Evolutionary conservation across 257 asterid genomes (phyloP).

Genomic region (Solanum tacnaense): DNA sequence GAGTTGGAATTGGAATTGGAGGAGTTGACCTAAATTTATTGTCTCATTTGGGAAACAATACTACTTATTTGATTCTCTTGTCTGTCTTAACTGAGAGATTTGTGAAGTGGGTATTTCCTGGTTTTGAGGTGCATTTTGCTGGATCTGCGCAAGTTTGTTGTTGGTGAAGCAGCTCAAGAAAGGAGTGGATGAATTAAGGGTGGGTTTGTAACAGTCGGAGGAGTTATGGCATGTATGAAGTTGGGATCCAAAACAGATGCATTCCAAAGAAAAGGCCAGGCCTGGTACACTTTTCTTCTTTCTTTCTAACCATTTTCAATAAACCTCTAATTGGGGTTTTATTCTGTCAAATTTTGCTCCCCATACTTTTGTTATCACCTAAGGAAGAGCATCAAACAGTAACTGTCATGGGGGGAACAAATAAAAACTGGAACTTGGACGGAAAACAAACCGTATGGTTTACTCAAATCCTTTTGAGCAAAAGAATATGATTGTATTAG

Average conservation of each 20-base stretch:
- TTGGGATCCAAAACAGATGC: conserved; percentile 94
- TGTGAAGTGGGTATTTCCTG: conserved; percentile 7
- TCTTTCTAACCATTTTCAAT: not conserved
- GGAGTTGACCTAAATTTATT: conserved; percentile 63
- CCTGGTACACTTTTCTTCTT: conserved; percentile 41
- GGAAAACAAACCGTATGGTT: not conserved
- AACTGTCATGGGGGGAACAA: not conserved
- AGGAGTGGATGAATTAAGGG: conserved; percentile 5
- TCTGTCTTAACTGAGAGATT: conserved; percentile 1
- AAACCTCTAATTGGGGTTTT: not conserved
- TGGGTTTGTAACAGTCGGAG: not conserved
- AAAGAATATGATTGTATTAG: not conserved
- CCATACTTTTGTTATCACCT: not conserved
- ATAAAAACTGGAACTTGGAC: not conserved
- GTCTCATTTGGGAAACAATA: conserved; percentile 11
- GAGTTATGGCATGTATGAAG: conserved; percentile 88
- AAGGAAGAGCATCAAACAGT: not conserved
- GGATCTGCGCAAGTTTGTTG: not conserved
- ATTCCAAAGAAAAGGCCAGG: conserved; percentile 82
- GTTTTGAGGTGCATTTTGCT: conserved; percentile 1
- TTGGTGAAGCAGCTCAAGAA: not conserved
- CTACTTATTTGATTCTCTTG: not conserved
- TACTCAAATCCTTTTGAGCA: not conserved
- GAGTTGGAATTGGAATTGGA: conserved; percentile 12
- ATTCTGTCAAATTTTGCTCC: not conserved